phyloP scores from a whole-genome alignment of 2,329 filamentous ascomycete genomes.

The Aureobasidium sp. region DNA sequence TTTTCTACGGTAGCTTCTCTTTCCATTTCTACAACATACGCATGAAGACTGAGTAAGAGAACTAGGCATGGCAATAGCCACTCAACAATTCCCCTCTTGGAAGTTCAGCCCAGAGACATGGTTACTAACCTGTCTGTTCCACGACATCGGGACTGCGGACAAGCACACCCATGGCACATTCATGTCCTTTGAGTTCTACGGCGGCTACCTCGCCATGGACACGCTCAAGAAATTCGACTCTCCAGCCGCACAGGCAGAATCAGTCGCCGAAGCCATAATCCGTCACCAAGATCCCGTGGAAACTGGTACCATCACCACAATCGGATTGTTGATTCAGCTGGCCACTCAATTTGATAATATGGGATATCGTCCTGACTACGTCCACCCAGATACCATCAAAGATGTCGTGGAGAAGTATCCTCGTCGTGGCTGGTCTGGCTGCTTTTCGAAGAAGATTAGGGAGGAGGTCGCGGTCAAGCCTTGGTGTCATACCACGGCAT shows the following conservation, averaged over 20 bases:
- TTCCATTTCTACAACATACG: too few species aligned
- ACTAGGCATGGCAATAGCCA: conserved; percentile 7
- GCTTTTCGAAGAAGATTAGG: conserved; percentile 24
- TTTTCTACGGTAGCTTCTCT: conserved; percentile 50
- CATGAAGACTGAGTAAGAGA: not conserved
- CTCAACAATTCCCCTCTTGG: conserved; percentile 8
- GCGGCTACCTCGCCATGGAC: conserved; percentile 53
- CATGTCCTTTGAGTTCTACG: conserved; percentile 67
- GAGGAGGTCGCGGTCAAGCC: conserved; percentile 25
- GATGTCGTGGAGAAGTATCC: conserved; percentile 23
- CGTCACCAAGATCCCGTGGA: conserved; percentile 55
- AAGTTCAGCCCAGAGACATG: conserved; percentile 42
- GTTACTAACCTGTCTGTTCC: conserved; percentile 60
- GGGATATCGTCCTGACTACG: conserved; percentile 23
- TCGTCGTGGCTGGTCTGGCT: conserved; percentile 23
- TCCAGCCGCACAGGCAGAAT: conserved; percentile 55
- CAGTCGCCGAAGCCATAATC: conserved; percentile 64
- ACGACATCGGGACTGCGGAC: conserved; percentile 64
- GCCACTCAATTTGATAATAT: conserved; percentile 26
- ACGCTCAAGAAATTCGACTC: conserved; percentile 44
- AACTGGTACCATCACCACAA: conserved; percentile 22
- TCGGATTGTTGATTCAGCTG: conserved; percentile 25
- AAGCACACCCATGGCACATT: conserved; percentile 51
- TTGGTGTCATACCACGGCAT: conserved; percentile 23
- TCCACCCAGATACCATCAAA: conserved; percentile 23